phyloP scores from a whole-genome alignment of 768 basidiomycete species.

The Kockovaella imperatae region DNA sequence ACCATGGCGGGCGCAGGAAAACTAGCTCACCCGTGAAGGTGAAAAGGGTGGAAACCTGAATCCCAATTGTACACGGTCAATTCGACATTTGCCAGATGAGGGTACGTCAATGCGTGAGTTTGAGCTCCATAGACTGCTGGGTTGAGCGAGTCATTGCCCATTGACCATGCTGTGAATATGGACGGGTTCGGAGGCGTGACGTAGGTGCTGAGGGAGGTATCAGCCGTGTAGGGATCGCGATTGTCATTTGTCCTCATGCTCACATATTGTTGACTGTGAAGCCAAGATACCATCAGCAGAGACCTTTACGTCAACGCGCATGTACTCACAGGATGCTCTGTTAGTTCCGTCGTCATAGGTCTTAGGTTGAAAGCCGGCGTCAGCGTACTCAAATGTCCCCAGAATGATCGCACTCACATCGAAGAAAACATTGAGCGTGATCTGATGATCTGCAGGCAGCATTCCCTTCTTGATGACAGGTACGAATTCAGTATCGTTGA shows the following conservation, averaged over 20 bases:
- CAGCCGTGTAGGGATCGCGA: too few relatives aligned
- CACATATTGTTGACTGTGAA: slow-evolving; percentile 28
- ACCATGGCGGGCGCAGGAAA: neutral
- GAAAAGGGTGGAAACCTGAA: slow-evolving; percentile 52
- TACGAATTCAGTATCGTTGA: slow-evolving; percentile 52
- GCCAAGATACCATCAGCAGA: too few relatives aligned
- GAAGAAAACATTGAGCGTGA: slow-evolving; percentile 67
- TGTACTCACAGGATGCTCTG: slow-evolving; percentile 44
- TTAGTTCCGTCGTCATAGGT: slow-evolving; percentile 53
- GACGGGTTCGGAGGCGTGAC: slow-evolving; percentile 57
- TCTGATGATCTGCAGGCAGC: slow-evolving; percentile 51
- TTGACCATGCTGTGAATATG: slow-evolving; percentile 64
- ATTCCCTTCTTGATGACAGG: slow-evolving; percentile 54
- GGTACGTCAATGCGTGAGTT: slow-evolving; percentile 58
- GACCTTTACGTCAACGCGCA: too few relatives aligned
- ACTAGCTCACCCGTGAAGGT: slow-evolving; percentile 63
- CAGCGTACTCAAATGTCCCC: neutral
- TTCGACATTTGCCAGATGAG: slow-evolving; percentile 68
- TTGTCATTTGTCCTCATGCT: too few relatives aligned
- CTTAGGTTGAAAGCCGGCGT: slow-evolving; percentile 6
- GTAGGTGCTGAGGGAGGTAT: slow-evolving; percentile 39
- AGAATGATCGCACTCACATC: slow-evolving; percentile 45
- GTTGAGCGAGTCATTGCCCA: slow-evolving; percentile 57
- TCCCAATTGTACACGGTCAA: slow-evolving; percentile 53
- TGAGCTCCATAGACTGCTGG: slow-evolving; percentile 67